Conservation (phyloP, 306 rosid species). For the Fragaria nilgerrensis region DNA sequence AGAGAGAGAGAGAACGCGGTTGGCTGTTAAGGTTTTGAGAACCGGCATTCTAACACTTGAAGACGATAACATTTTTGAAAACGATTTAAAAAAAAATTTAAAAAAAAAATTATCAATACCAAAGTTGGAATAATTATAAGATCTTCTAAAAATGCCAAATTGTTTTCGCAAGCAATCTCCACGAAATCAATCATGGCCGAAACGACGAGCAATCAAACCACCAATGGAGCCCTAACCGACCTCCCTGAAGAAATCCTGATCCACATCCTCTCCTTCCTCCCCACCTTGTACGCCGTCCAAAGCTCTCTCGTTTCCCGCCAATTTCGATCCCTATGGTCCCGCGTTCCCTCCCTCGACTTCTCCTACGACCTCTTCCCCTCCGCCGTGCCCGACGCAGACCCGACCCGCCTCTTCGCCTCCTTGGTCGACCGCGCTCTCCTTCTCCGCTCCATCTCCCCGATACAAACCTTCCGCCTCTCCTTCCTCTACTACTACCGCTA, state of each 20-base stretch:
- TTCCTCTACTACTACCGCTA: slow-evolving; percentile 10
- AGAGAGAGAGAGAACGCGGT: too few species aligned
- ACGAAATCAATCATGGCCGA: background rate
- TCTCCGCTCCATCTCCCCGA: background rate
- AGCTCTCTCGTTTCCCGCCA: slow-evolving; percentile 1
- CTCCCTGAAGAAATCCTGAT: slow-evolving; percentile 12
- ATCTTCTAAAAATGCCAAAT: too few species aligned
- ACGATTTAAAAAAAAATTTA: too few species aligned
- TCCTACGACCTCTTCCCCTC: background rate
- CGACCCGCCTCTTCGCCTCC: background rate
- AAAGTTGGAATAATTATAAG: too few species aligned
- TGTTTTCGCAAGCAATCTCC: too few species aligned
- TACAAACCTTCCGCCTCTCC: slow-evolving; percentile 1
- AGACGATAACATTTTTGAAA: too few species aligned
- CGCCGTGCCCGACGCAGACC: background rate
- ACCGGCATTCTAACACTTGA: too few species aligned
- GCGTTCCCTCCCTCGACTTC: background rate
- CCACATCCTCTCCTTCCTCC: background rate
- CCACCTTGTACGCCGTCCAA: background rate
- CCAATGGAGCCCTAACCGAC: background rate
- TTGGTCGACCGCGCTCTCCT: slow-evolving; percentile 7
- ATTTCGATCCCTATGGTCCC: slow-evolving; percentile 6
- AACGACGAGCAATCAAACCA: background rate
- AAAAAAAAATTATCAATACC: too few species aligned
- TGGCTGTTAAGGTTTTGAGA: too few species aligned